Percentiles rank a stretch among this genome's conserved stretches.
Conservation (phyloP, 768 basidiomycete species). For the Lactarius evosmus region DNA sequence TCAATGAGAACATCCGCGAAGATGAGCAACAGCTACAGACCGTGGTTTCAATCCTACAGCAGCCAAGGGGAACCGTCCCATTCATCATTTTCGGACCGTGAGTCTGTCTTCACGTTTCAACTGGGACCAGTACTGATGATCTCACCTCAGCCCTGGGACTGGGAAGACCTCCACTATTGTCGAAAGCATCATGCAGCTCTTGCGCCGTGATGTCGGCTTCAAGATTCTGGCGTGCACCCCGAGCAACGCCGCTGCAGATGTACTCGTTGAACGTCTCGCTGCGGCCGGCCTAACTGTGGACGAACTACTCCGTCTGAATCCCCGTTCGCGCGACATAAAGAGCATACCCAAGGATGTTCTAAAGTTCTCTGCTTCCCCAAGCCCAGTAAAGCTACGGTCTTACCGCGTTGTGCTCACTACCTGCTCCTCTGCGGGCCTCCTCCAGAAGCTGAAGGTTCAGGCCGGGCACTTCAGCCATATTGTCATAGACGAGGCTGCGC, state of each 20-base stretch:
- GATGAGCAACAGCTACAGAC: conserved; percentile 51
- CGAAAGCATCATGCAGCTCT: conserved; percentile 38
- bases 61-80: conserved; percentile 46
- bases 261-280: conserved; percentile 35
- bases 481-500: conserved; percentile 64
- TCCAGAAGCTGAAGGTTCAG: conserved; percentile 46
- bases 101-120: conserved; percentile 29
- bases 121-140: neutral
- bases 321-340: conserved; percentile 41
- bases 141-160: conserved; percentile 38
- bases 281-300: conserved; percentile 23
- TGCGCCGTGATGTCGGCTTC: conserved; percentile 27
- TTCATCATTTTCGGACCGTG: conserved; percentile 65
- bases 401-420: conserved; percentile 57
- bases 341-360: conserved; percentile 39
- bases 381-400: conserved; percentile 36
- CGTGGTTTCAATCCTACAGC: conserved; percentile 45
- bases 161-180: conserved; percentile 41
- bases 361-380: conserved; percentile 39
- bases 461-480: conserved; percentile 59
- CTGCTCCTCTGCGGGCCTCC: conserved; percentile 51
- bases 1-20: conserved; percentile 43
- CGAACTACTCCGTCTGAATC: conserved; percentile 53
- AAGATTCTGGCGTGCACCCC: conserved; percentile 39
- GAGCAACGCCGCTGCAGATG: conserved; percentile 38